phyloP scores from a whole-genome alignment of 1,284 basidiomycete genomes.

The Sporisorium reilianum region DNA sequence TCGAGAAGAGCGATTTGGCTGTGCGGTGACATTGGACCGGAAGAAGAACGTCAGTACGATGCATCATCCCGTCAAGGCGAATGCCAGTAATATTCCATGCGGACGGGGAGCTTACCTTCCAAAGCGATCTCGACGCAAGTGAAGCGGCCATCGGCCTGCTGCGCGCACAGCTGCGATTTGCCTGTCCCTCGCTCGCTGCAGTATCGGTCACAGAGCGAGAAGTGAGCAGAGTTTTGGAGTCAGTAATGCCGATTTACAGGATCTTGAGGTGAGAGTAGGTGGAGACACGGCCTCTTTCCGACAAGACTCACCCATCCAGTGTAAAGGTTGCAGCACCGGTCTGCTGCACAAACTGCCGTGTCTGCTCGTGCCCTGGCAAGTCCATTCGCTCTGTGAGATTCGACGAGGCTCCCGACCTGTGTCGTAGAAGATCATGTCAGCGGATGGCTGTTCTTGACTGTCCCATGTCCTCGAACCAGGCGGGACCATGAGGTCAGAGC shows the following conservation, averaged over 20 bases:
- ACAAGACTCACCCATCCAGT: slow-evolving; percentile 42
- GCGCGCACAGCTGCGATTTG: slow-evolving; percentile 43
- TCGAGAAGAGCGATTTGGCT: slow-evolving; percentile 55
- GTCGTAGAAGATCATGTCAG: neutral
- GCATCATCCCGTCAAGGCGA: too few relatives aligned
- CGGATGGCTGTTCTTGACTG: neutral
- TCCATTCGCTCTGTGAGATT: slow-evolving; percentile 48
- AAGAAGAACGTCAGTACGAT: neutral
- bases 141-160: slow-evolving; percentile 38
- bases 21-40: neutral
- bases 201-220: neutral
- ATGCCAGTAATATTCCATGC: neutral
- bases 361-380: slow-evolving; percentile 39
- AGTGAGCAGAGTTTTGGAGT: neutral
- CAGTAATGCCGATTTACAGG: neutral
- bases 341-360: slow-evolving; percentile 40
- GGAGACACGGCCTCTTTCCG: neutral
- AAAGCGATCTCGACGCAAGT: slow-evolving; percentile 51
- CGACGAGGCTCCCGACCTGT: slow-evolving; percentile 46
- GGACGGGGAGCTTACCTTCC: slow-evolving; percentile 48
- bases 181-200: slow-evolving; percentile 44
- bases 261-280: neutral
- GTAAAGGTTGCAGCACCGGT: slow-evolving; percentile 37
- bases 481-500: neutral
- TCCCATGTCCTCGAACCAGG: neutral